Evolutionary conservation across 495 filamentous ascomycete genomes (phyloP).

Genomic region (Hypoxylon lienhwacheense): DNA sequence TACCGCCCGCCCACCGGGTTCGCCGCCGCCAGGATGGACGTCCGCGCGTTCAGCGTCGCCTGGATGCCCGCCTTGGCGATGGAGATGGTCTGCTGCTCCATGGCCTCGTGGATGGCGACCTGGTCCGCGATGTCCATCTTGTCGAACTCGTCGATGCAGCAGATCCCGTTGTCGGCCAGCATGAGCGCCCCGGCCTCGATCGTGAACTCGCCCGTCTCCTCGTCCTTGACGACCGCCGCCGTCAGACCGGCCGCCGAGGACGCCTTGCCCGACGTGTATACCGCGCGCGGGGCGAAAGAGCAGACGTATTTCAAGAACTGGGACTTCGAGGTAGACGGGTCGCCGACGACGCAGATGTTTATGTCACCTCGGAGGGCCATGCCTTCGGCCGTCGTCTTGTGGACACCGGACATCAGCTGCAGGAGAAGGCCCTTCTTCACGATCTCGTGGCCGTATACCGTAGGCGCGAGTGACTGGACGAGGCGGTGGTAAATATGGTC

Average conservation of each 20-base stretch:
- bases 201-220: slow-evolving; percentile 97
- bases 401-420: slow-evolving; percentile 89
- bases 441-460: slow-evolving; percentile 94
- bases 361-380: slow-evolving; percentile 95
- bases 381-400: slow-evolving; percentile 86
- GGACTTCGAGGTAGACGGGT: slow-evolving; percentile 96
- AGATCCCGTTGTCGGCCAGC: slow-evolving; percentile 96
- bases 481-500: slow-evolving; percentile 94
- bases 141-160: slow-evolving; percentile 98
- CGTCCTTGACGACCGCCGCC: slow-evolving; percentile 94
- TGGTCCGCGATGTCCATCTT: slow-evolving; percentile 99
- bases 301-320: slow-evolving; percentile 99
- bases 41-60: slow-evolving; percentile 93
- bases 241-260: slow-evolving; percentile 97
- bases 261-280: slow-evolving; percentile 97
- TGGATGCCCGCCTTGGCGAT: slow-evolving; percentile 99
- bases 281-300: slow-evolving; percentile 90
- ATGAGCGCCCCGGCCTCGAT: slow-evolving; percentile 98
- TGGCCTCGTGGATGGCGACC: slow-evolving; percentile 99
- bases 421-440: slow-evolving; percentile 97
- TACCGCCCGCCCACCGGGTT: slow-evolving; percentile 96
- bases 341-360: slow-evolving; percentile 98
- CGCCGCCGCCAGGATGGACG: slow-evolving; percentile 91
- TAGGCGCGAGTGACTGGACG: slow-evolving; percentile 93
- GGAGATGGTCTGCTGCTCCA: slow-evolving; percentile 99